Evolutionary conservation across 805 yeast species (phyloP), one percentile per base, ranked within the genome.

Genomic region (Ogataea ramenticola): DNA sequence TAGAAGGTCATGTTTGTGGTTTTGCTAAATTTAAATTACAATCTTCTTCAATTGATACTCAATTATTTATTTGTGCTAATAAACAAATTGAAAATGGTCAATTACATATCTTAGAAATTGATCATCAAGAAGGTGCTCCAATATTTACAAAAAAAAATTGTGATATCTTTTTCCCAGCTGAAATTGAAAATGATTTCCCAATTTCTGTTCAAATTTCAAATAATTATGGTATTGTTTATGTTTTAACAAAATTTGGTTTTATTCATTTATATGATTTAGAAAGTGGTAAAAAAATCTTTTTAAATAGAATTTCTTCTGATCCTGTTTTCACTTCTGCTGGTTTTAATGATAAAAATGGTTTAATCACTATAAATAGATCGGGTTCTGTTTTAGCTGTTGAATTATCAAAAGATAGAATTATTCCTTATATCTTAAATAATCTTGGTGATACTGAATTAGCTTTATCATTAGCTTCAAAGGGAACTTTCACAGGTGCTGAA

Each of bases 401-500:
- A 61, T 77, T 93, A 42, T 79, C 96, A 40, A 83, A 81, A 52
- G 83, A 82, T 48, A 86, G 85, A 59, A 79, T 91, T 52, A 82
- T 93, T 49, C 95, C 96, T 42, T 95, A 95, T 64, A 82, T 93
- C 41, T 73, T 93, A 61, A 81, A 82, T 57, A 88, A 86, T 62
- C 74, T 93, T 49, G 81, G 91, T 43, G 91, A 93, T 60, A 88
- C 91, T 29, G 75, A 83, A 20, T 72, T 93, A 56, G 99, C 97
- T 3, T 72, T 93, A 48, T 73, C 88, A 11, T 77, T 93, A 51
- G 95, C 98, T 24, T 79, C 96, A 3, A 85, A 98, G 65, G 97
- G 96, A 59, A 96, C 96, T 1, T 78, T 93, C 58, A 93, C 96
- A 36, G 99, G 99, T 52, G 99, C 98, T 40, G 99, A 93, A 63